Conservation (phyloP, 2,329 filamentous ascomycete species). For the Paecilomyces fulvus region DNA sequence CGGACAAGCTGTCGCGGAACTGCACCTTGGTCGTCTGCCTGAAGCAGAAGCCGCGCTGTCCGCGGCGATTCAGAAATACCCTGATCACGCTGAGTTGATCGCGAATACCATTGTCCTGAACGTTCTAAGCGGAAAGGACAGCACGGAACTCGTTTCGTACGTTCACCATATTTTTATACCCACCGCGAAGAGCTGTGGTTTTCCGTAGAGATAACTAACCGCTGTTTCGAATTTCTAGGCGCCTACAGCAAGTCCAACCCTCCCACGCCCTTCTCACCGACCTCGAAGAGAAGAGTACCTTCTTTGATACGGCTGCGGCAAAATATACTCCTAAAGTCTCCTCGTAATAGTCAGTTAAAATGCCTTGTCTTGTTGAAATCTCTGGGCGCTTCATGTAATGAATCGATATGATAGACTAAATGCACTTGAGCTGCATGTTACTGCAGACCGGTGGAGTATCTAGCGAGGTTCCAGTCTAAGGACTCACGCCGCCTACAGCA, state of each 20-base stretch:
- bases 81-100: slow-evolving; percentile 63
- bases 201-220: background rate
- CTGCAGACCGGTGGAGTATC: background rate
- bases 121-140: slow-evolving; percentile 65
- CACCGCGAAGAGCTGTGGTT: background rate
- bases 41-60: slow-evolving; percentile 83
- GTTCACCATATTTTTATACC: slow-evolving; percentile 21
- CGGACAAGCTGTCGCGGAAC: slow-evolving; percentile 80
- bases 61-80: slow-evolving; percentile 67
- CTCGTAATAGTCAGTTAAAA: background rate
- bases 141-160: slow-evolving; percentile 54
- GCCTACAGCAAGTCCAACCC: slow-evolving; percentile 47
- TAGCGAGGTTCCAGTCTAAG: background rate
- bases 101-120: slow-evolving; percentile 77
- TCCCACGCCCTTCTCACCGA: slow-evolving; percentile 66
- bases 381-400: background rate
- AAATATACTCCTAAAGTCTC: slow-evolving; percentile 80
- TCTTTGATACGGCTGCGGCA: slow-evolving; percentile 76
- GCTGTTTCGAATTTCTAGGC: slow-evolving; percentile 12
- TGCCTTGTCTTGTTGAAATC: background rate
- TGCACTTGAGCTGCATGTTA: background rate
- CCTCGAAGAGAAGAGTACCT: slow-evolving; percentile 71
- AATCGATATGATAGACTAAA: background rate
- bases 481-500: background rate
- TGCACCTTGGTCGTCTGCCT: slow-evolving; percentile 79